Evolutionary conservation across 768 basidiomycete species (phyloP), one percentile per base, ranked within the genome.

Genomic region (Collybia nuda): DNA sequence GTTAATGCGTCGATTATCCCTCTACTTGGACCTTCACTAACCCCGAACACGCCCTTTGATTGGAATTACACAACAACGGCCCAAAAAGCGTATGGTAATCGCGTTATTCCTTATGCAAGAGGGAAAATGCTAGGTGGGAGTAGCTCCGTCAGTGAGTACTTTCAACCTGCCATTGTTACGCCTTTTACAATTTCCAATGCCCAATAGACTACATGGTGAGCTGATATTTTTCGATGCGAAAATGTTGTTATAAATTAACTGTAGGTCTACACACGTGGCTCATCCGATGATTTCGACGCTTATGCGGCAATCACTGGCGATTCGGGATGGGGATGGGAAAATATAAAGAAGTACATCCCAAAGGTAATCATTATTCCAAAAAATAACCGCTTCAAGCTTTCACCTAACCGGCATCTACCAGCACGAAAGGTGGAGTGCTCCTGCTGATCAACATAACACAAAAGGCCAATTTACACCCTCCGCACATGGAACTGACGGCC

Each of bases 321-420:
- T 50, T 19, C 39, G 8, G 65, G 66, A 5, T 68, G 66, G 66
- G 61, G 62, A 17, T 66, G 65, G 65, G 48, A 62, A 23, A 40
- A 21, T 1, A 54, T 72, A 19, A 58, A 60, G 26, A 56, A 50
- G 2, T 71, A 67, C 41, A 59, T 67, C 32, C 55, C 45, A 9
- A 47, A 76, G 28, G 64, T 7, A 46, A 1, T 40, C 23, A 42
- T 52, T 1, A 49, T 19, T 5, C 40, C 50, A 5, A 24, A 23
- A 73, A 65, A 66, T 54, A 75, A 78, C 54, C 63, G 57, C 38
- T 70, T 62, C 53, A 55, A 56, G 57, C 38, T 70, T 62, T 52
- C 55, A 56, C 2, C 54, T 11, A 56, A 56, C 38, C 51, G 48
- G 15, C 41, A 47, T 36, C 21, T 49, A 18, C 11, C 52, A 56